These are phyloP conservation scores for Xylariales sp. DNA, from an alignment of 2,329 filamentous ascomycete genomes.

Conservation along the genomic window DNA sequence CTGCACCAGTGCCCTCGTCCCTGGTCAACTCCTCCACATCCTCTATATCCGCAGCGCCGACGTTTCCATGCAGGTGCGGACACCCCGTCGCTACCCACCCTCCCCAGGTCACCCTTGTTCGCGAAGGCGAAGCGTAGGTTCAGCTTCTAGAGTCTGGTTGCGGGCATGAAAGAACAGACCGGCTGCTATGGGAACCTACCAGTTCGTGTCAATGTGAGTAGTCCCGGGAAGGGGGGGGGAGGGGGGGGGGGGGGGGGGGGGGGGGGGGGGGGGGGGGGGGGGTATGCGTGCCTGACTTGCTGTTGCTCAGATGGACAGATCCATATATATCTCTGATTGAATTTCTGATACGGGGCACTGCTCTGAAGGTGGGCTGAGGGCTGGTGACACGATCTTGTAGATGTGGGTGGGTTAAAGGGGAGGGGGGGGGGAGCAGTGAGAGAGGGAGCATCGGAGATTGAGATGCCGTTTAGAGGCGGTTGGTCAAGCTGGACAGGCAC, in stretches of 20 bases:
- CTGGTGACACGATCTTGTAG: too few relatives aligned
- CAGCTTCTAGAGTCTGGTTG: conserved; percentile 22
- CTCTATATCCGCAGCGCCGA: conserved; percentile 49
- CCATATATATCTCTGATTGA: background rate
- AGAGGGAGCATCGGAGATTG: too few relatives aligned
- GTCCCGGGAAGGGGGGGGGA: background rate
- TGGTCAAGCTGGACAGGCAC: too few relatives aligned
- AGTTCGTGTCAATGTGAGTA: conserved; percentile 1
- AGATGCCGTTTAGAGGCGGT: too few relatives aligned
- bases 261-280: background rate
- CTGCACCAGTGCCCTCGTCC: too few relatives aligned
- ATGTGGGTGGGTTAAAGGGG: too few relatives aligned
- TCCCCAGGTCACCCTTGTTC: conserved; percentile 50
- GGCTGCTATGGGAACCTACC: conserved; percentile 25
- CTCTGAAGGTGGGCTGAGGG: too few relatives aligned
- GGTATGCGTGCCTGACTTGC: too few relatives aligned
- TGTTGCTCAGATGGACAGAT: too few relatives aligned
- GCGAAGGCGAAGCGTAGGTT: conserved; percentile 48
- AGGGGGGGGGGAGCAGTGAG: too few relatives aligned
- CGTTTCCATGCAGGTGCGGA: conserved; percentile 55
- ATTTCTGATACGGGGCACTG: background rate
- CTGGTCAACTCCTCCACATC: conserved; percentile 41
- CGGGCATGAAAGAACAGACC: conserved; percentile 24
- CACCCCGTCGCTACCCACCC: conserved; percentile 43
- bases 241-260: too few relatives aligned